Base-by-base conservation (phyloP, 2,329 filamentous ascomycete genomes). In the Colletotrichum sp. region DNA sequence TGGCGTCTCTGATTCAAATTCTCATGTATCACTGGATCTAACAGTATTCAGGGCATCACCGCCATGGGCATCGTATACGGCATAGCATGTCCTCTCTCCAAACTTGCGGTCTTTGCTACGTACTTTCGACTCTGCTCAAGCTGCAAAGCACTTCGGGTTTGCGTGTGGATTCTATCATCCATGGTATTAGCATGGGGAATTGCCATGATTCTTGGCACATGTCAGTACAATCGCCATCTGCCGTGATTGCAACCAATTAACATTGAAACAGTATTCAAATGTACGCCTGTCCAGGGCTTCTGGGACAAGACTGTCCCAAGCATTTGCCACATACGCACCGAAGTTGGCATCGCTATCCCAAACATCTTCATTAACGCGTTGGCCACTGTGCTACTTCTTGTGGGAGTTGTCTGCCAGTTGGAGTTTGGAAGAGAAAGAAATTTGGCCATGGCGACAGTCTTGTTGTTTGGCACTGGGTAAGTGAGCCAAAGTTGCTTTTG, bases 11-110 rank as follows among this genome's bases (percentile, higher is more conserved):
- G 3, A 0, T 22, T 52, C 44, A 22, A 22, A 22, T 13, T 52
- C 3, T 52, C 0, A 4, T 52, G 12, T 0, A 22, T 52, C n/a
- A 52, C 44, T 0, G n/a, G 1, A 25, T 52, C 2, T 52, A 5
- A 52, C 6, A 52, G 44, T 52, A 7, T 52, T 25, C 44, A 52
- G 44, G 44, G 44, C n/a, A 52, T 52, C n/a, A 52, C 44, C n/a
- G 44, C 44, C 44, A 52, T 52, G 44, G 44, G n/a, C 44, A 22
- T 52, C n/a, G 6, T 25, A 25, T 52, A 22, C 6, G 44, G 44
- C 44, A 22, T 52, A 52, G 44, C 44, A 52, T 52, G 44, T 0
- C n/a, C 44, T 52, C 44, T 52, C 44, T 52, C 44, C 44, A 52
- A 52, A 13, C 44, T 52, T 22, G 44, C 44, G n/a, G n/a, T 52